phyloP scores from a whole-genome alignment of 2,329 filamentous ascomycete genomes.

The Lecanicillium sp. region DNA sequence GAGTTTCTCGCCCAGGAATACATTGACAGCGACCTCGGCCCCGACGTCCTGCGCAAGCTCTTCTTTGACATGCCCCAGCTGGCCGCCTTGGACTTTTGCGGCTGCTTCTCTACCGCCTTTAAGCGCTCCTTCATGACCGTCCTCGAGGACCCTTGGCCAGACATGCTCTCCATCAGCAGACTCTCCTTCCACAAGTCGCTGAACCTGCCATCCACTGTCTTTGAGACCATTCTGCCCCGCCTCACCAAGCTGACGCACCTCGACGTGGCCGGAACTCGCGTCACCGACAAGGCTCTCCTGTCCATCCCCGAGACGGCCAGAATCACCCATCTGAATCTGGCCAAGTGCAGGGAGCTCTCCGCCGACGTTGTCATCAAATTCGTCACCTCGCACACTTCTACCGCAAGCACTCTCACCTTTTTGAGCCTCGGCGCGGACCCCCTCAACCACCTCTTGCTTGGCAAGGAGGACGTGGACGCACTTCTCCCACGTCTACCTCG shows the following conservation, averaged over 20 bases:
- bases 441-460: slow-evolving; percentile 63
- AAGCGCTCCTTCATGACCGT: slow-evolving; percentile 55
- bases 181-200: slow-evolving; percentile 74
- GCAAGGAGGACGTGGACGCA: slow-evolving; percentile 54
- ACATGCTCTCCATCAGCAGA: slow-evolving; percentile 52
- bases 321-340: slow-evolving; percentile 71
- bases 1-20: slow-evolving; percentile 79
- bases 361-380: slow-evolving; percentile 63
- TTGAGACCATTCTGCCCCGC: slow-evolving; percentile 65
- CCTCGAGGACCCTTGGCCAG: slow-evolving; percentile 44
- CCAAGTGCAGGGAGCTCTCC: slow-evolving; percentile 65
- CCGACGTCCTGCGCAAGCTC: slow-evolving; percentile 61
- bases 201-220: slow-evolving; percentile 58
- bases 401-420: slow-evolving; percentile 55
- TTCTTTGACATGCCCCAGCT: slow-evolving; percentile 59
- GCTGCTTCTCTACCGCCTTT: slow-evolving; percentile 62
- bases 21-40: slow-evolving; percentile 65
- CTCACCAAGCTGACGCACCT: slow-evolving; percentile 64
- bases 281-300: slow-evolving; percentile 63
- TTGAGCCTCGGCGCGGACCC: slow-evolving; percentile 68
- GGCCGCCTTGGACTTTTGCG: slow-evolving; percentile 68
- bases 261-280: slow-evolving; percentile 69
- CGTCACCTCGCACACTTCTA: slow-evolving; percentile 62
- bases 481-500: slow-evolving; percentile 59
- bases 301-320: slow-evolving; percentile 64